phyloP scores from a whole-genome alignment of 1,139 yeast genomes.

The Lodderomyces parapsilosis region DNA sequence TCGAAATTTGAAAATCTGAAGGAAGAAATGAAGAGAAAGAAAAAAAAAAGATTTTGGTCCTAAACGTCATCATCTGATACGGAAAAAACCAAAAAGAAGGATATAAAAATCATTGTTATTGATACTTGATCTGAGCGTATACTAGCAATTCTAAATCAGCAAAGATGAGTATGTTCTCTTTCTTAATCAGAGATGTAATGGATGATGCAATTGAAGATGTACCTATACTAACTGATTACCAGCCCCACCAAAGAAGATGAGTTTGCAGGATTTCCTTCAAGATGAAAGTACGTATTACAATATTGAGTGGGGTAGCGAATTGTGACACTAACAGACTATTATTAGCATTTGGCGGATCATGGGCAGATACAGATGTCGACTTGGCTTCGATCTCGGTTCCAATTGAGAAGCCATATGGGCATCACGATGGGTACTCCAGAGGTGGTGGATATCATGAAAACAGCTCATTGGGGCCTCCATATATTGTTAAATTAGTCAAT shows the following conservation, averaged over 20 bases:
- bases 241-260: slow-evolving; percentile 48
- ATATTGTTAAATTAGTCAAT: slow-evolving; percentile 53
- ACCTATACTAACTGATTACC: not conserved
- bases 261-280: slow-evolving; percentile 51
- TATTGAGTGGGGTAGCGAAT: not conserved
- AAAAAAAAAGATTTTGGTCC: slow-evolving; percentile 1
- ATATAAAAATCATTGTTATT: not conserved
- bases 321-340: slow-evolving; percentile 10
- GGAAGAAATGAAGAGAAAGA: not conserved
- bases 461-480: slow-evolving; percentile 49
- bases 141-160: not conserved
- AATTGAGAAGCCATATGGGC: slow-evolving; percentile 28
- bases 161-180: not conserved
- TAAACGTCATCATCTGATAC: slow-evolving; percentile 2
- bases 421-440: slow-evolving; percentile 13
- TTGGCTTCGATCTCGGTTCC: slow-evolving; percentile 64
- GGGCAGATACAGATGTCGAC: slow-evolving; percentile 81
- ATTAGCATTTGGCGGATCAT: slow-evolving; percentile 56
- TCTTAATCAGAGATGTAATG: not conserved
- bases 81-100: too few relatives aligned
- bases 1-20: not conserved
- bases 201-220: not conserved
- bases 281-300: slow-evolving; percentile 46
- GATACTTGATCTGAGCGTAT: not conserved
- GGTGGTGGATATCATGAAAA: slow-evolving; percentile 5